Conservation (phyloP, 352 stramenopile species). For the Phytophthora parvispora region DNA sequence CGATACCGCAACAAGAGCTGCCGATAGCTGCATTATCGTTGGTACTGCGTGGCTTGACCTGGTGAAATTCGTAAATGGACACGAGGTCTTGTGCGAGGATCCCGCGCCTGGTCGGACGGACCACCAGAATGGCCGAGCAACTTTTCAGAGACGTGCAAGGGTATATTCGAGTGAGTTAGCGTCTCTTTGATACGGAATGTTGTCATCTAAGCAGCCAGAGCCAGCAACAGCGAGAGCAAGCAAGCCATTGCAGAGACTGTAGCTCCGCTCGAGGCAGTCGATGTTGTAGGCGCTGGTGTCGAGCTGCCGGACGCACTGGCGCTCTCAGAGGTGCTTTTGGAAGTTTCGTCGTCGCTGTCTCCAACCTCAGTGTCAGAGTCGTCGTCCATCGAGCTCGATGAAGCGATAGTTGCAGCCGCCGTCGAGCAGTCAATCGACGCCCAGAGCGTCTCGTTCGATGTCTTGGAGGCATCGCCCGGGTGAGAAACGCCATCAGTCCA, state of each 20-base stretch:
- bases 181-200: neutral
- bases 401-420: neutral
- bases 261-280: neutral
- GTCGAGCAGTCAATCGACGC: neutral
- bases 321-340: neutral
- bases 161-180: neutral
- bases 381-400: neutral
- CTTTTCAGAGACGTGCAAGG: neutral
- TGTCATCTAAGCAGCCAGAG: neutral
- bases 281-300: neutral
- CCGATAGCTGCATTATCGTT: neutral
- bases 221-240: neutral
- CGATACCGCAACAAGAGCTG: neutral
- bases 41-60: neutral
- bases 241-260: neutral
- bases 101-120: neutral
- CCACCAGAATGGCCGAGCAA: neutral
- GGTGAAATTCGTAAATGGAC: neutral
- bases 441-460: neutral
- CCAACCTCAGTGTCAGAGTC: neutral
- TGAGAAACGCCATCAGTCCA: slow-evolving; percentile 20
- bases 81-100: neutral
- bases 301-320: neutral
- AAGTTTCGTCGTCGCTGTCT: neutral
- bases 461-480: slow-evolving; percentile 4